Percentiles rank a stretch among this genome's conserved stretches.
phyloP scores from a whole-genome alignment of 139 green algal species.

The Closterium sp. region DNA sequence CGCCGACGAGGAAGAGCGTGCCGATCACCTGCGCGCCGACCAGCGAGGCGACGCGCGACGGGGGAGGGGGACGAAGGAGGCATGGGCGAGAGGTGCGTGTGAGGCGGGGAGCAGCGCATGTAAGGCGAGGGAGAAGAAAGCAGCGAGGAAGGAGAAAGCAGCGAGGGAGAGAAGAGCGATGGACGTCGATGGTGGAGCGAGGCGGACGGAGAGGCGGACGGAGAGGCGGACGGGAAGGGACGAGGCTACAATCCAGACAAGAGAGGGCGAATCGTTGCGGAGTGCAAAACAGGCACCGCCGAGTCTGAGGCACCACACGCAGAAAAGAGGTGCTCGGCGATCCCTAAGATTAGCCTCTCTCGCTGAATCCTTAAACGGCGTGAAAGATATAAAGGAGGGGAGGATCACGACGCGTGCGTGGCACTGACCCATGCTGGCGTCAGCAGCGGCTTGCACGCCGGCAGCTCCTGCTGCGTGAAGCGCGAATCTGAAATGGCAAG shows the following conservation, averaged over 20 bases:
- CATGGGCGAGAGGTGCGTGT: not conserved
- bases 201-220: too few relatives aligned
- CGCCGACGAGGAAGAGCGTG: slow-evolving; percentile 66
- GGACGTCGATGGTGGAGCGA: too few relatives aligned
- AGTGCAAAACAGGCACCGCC: too few relatives aligned
- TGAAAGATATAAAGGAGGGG: not conserved
- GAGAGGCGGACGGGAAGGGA: too few relatives aligned
- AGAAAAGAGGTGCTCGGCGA: too few relatives aligned
- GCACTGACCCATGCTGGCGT: slow-evolving; percentile 68
- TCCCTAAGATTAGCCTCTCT: too few relatives aligned
- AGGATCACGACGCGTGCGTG: not conserved
- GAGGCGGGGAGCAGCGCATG: not conserved
- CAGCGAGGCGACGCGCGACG: not conserved
- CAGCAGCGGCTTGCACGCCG: slow-evolving; percentile 74
- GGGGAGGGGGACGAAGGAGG: not conserved
- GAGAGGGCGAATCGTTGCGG: too few relatives aligned
- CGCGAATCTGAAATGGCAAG: slow-evolving; percentile 46
- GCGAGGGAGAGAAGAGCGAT: not conserved
- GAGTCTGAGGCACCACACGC: too few relatives aligned
- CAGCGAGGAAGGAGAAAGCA: not conserved
- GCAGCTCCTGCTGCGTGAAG: slow-evolving; percentile 80
- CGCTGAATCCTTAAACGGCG: too few relatives aligned
- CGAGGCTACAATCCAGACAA: too few relatives aligned
- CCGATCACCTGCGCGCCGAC: slow-evolving; percentile 55
- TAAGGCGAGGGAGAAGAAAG: not conserved